Evolutionary conservation across 495 filamentous ascomycete genomes (phyloP).

Genomic region (Aspergillus asperescens): DNA sequence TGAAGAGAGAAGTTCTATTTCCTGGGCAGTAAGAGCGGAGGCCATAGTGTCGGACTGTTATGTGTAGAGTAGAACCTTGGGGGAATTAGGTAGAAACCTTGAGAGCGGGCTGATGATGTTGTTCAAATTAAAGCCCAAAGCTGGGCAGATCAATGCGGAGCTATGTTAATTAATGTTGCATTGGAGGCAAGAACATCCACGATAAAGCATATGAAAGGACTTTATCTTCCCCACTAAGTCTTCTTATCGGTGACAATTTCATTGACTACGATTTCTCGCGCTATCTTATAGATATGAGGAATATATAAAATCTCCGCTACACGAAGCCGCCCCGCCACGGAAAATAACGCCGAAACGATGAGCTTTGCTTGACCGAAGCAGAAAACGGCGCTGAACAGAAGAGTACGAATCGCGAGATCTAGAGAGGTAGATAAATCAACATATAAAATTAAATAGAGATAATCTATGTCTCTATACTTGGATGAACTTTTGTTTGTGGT

Average conservation of each 20-base stretch:
- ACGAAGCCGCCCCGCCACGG: too few species aligned
- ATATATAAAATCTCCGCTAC: too few species aligned
- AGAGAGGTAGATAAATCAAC: too few species aligned
- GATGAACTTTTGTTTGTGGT: background rate
- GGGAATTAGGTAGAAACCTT: background rate
- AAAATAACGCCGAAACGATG: too few species aligned
- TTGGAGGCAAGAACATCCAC: background rate
- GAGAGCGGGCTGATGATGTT: background rate
- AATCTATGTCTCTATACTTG: background rate
- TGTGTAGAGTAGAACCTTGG: background rate
- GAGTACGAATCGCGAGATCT: too few species aligned
- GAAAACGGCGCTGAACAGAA: too few species aligned
- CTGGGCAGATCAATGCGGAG: background rate
- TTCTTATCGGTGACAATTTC: background rate
- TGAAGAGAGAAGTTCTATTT: slow-evolving; percentile 56
- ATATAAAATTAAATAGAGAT: background rate
- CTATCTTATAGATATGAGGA: background rate
- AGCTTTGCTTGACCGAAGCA: too few species aligned
- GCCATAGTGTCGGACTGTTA: slow-evolving; percentile 17
- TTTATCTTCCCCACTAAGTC: background rate
- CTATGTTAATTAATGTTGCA: background rate
- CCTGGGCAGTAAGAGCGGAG: slow-evolving; percentile 45
- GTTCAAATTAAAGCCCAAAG: background rate
- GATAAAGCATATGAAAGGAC: too few species aligned
- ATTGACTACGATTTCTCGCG: background rate